A percentile compares a stretch with the other conserved stretches of the same genome.
phyloP scores from a whole-genome alignment of 2,329 filamentous ascomycete genomes.

The Botrytis porri region DNA sequence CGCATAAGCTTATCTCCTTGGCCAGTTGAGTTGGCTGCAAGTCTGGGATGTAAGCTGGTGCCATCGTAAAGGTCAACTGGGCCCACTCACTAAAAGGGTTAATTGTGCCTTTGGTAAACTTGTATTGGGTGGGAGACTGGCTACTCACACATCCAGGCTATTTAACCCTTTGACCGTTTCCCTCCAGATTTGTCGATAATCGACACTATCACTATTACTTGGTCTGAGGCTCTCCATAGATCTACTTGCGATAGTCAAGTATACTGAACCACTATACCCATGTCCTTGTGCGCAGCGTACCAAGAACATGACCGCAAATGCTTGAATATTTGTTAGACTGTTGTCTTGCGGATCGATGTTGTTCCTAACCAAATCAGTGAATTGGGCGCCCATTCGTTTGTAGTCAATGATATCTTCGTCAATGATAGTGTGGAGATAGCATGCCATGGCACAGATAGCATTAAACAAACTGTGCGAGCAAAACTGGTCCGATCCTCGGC shows the following conservation, averaged over 20 bases:
- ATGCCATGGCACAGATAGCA: conserved; percentile 39
- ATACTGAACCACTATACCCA: conserved; percentile 33
- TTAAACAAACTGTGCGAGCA: conserved; percentile 38
- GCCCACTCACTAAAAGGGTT: conserved; percentile 38
- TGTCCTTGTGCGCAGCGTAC: conserved; percentile 34
- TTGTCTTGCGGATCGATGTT: conserved; percentile 30
- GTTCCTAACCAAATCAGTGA: conserved; percentile 31
- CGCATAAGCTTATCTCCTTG: conserved; percentile 20
- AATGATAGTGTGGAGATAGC: conserved; percentile 32
- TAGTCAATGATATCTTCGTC: conserved; percentile 32
- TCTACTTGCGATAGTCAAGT: conserved; percentile 33
- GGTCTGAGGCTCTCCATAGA: conserved; percentile 25
- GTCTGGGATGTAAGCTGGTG: conserved; percentile 21
- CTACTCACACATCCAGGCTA: conserved; percentile 38
- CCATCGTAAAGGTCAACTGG: conserved; percentile 36
- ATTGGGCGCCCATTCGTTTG: conserved; percentile 31
- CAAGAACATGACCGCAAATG: conserved; percentile 38
- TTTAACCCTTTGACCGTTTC: conserved; percentile 37
- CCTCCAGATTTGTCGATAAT: conserved; percentile 31
- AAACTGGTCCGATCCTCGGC: conserved; percentile 25
- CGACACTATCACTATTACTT: conserved; percentile 27
- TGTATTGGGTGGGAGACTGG: neutral
- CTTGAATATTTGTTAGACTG: conserved; percentile 34
- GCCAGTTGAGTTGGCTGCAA: conserved; percentile 5
- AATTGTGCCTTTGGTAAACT: conserved; percentile 21